phyloP scores from a whole-genome alignment of 345 rosid species.

The Gossypium bickii region DNA sequence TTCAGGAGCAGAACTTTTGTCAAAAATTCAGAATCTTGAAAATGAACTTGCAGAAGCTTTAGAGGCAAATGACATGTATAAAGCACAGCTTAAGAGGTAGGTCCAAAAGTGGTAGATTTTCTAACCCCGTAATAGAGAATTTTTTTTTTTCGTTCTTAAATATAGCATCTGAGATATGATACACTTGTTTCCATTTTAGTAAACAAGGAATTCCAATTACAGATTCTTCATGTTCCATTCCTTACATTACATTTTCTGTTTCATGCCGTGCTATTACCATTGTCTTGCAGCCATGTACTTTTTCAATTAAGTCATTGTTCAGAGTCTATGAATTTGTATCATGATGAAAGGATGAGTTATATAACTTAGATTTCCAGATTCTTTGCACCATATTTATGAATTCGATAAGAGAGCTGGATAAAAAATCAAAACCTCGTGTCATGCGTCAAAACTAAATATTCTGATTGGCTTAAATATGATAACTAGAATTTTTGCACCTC shows the following conservation, averaged over 20 bases:
- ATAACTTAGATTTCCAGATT: background rate
- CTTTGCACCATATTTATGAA: background rate
- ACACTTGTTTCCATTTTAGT: background rate
- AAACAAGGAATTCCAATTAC: background rate
- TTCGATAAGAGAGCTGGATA: background rate
- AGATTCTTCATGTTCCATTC: background rate
- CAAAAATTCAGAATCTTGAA: constrained; percentile 46
- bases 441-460: background rate
- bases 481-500: background rate
- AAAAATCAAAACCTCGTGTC: background rate
- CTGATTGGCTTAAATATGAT: background rate
- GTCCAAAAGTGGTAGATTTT: background rate
- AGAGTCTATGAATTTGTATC: background rate
- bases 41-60: constrained; percentile 48
- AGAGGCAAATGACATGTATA: constrained; percentile 54
- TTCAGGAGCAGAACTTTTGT: constrained; percentile 24
- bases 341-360: background rate
- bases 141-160: background rate
- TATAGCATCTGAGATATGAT: background rate
- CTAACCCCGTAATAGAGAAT: background rate
- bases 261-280: background rate
- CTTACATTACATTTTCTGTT: background rate
- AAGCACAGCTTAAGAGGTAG: constrained; percentile 51
- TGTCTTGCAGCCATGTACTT: background rate
- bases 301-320: background rate